phyloP scores from a whole-genome alignment of 768 basidiomycete genomes.

The Leccinum rimulosum region DNA sequence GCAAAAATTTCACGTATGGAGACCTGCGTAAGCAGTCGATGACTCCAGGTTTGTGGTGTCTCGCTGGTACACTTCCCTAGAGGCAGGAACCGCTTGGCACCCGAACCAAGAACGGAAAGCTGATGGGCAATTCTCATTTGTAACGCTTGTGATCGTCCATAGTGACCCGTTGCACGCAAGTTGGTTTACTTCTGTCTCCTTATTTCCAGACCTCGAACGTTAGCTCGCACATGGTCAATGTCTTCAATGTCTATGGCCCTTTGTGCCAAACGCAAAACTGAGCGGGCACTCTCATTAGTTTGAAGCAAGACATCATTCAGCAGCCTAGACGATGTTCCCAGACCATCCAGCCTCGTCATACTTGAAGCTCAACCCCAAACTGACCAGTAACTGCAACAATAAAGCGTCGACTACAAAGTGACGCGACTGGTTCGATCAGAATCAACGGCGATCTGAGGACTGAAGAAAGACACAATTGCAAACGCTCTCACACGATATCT shows the following conservation, averaged over 20 bases:
- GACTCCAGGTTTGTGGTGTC: constrained; percentile 37
- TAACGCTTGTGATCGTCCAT: neutral
- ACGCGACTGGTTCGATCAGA: neutral
- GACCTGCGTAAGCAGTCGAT: constrained; percentile 35
- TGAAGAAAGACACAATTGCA: neutral
- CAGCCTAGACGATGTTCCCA: neutral
- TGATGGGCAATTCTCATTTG: constrained; percentile 35
- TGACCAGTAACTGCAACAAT: neutral
- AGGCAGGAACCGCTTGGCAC: constrained; percentile 43
- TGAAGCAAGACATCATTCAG: neutral
- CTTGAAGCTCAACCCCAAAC: neutral
- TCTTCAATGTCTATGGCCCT: neutral
- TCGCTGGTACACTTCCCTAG: constrained; percentile 41
- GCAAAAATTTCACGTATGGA: constrained; percentile 37
- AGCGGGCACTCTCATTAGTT: neutral
- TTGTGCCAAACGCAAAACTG: neutral
- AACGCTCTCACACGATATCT: neutral
- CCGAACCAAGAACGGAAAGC: constrained; percentile 61
- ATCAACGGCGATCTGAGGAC: neutral
- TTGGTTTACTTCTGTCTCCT: neutral
- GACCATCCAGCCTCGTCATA: neutral
- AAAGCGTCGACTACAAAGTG: neutral
- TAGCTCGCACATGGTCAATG: neutral
- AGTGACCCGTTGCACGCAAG: neutral
- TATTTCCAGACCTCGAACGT: neutral